phyloP scores from a whole-genome alignment of 305 asterid species.

The Rubia balearica region DNA sequence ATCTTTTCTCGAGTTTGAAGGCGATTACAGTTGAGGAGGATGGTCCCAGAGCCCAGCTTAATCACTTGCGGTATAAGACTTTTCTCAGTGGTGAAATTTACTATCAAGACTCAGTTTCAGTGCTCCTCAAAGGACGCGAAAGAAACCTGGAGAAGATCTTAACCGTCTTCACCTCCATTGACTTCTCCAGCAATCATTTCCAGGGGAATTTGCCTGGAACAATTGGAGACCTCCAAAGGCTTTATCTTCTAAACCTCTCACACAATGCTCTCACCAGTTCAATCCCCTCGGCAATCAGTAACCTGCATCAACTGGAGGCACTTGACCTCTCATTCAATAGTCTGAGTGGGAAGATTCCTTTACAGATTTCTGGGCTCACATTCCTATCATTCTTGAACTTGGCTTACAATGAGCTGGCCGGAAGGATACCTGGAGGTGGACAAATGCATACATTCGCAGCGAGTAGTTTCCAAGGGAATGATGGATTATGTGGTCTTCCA shows the following conservation, averaged over 20 bases:
- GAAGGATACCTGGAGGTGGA: constrained; percentile 4
- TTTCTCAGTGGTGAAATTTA: background rate
- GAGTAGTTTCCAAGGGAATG: constrained; percentile 4
- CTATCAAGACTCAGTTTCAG: constrained; percentile 6
- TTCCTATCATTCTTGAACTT: constrained; percentile 6
- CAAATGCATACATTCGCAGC: constrained; percentile 7
- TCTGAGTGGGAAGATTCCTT: constrained; percentile 1
- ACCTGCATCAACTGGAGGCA: background rate
- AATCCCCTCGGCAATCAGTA: background rate
- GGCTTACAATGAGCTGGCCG: constrained; percentile 1
- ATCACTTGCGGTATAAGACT: background rate
- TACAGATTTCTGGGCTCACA: constrained; percentile 2
- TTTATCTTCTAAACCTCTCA: constrained; percentile 3
- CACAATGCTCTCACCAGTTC: constrained; percentile 1
- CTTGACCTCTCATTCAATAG: constrained; percentile 6
- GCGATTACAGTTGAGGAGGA: background rate
- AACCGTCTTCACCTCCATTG: background rate
- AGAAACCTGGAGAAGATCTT: background rate
- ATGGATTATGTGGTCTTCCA: constrained; percentile 1
- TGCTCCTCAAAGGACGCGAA: background rate
- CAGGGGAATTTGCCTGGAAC: constrained; percentile 2
- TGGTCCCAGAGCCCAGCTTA: background rate
- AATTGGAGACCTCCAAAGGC: background rate
- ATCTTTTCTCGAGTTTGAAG: constrained; percentile 8
- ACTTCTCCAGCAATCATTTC: constrained; percentile 12